Percentiles rank a stretch among this genome's conserved stretches.
These are phyloP conservation scores for Penicillium sumatraense DNA, from an alignment of 2,329 filamentous ascomycete species.

Conservation along the genomic window DNA sequence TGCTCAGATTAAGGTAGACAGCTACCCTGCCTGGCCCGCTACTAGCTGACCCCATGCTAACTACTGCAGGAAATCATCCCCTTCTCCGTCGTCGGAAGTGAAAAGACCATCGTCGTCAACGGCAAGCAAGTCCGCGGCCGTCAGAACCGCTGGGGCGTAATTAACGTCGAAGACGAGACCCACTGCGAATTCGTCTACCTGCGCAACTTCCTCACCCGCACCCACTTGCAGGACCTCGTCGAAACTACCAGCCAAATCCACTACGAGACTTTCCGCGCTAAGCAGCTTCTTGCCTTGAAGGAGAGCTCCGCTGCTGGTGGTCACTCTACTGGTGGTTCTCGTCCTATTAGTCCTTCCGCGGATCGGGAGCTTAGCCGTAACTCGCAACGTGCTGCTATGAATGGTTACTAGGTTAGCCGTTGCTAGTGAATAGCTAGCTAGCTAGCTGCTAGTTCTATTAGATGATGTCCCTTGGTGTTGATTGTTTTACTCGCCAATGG, in stretches of 20 bases:
- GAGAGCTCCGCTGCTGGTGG: conserved; percentile 87
- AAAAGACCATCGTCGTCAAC: conserved; percentile 96
- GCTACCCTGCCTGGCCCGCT: neutral
- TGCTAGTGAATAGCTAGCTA: too few relatives aligned
- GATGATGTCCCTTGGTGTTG: too few relatives aligned
- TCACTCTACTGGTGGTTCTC: conserved; percentile 67
- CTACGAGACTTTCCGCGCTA: conserved; percentile 99
- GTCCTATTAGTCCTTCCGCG: conserved; percentile 93
- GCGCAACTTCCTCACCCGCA: conserved; percentile 96
- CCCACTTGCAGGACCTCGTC: conserved; percentile 97
- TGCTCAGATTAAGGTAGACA: conserved; percentile 86
- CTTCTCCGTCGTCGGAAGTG: conserved; percentile 96
- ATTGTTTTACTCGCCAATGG: conserved; percentile 20
- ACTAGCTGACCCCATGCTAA: neutral
- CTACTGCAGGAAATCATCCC: conserved; percentile 78
- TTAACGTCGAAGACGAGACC: conserved; percentile 99
- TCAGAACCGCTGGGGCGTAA: conserved; percentile 99
- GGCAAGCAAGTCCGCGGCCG: conserved; percentile 97
- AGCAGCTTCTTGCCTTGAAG: conserved; percentile 97
- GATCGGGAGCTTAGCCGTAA: conserved; percentile 95
- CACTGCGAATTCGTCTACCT: conserved; percentile 99
- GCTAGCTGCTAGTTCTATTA: too few relatives aligned
- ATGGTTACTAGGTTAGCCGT: conserved; percentile 75
- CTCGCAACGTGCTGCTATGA: conserved; percentile 98
- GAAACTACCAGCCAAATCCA: conserved; percentile 99